Evolutionary conservation across 495 filamentous ascomycete species (phyloP).

Genomic region (Daldinia caldariorum): DNA sequence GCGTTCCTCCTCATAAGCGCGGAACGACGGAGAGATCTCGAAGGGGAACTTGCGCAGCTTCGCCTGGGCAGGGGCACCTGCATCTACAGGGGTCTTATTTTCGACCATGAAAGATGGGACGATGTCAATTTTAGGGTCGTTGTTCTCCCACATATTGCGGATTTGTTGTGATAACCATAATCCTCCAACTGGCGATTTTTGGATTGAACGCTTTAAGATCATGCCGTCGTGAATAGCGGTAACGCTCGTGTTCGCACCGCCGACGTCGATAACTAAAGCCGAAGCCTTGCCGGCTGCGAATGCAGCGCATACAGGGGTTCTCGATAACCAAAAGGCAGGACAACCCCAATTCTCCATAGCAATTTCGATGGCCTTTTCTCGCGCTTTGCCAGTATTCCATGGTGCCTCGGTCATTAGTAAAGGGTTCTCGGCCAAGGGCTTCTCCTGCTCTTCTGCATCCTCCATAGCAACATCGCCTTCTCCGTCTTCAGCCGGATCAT

Average conservation of each 20-base stretch:
- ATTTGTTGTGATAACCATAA: constrained; percentile 90
- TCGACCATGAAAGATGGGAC: constrained; percentile 87
- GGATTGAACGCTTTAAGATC: constrained; percentile 87
- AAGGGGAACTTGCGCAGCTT: constrained; percentile 67
- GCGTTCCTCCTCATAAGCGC: constrained; percentile 86
- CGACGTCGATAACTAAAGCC: constrained; percentile 89
- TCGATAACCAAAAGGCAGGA: constrained; percentile 89
- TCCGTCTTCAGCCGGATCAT: constrained; percentile 68
- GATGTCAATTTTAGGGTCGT: constrained; percentile 80
- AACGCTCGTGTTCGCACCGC: constrained; percentile 88
- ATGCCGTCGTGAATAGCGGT: constrained; percentile 94
- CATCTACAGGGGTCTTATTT: constrained; percentile 88
- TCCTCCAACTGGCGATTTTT: constrained; percentile 84
- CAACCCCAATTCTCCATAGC: constrained; percentile 95
- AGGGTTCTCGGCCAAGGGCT: constrained; percentile 85
- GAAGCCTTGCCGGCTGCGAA: constrained; percentile 94
- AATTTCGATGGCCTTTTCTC: constrained; percentile 92
- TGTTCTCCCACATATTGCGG: constrained; percentile 77
- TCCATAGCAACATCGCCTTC: constrained; percentile 71
- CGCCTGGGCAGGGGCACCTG: constrained; percentile 76
- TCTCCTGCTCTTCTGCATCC: constrained; percentile 72
- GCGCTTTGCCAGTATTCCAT: constrained; percentile 86
- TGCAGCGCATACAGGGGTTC: constrained; percentile 65
- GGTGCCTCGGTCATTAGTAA: constrained; percentile 93
- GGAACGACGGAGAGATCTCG: constrained; percentile 76